Percentiles rank a stretch among this genome's conserved stretches.
Conservation (phyloP, 2,329 filamentous ascomycete species). For the Ophiocordyceps unilateralis region DNA sequence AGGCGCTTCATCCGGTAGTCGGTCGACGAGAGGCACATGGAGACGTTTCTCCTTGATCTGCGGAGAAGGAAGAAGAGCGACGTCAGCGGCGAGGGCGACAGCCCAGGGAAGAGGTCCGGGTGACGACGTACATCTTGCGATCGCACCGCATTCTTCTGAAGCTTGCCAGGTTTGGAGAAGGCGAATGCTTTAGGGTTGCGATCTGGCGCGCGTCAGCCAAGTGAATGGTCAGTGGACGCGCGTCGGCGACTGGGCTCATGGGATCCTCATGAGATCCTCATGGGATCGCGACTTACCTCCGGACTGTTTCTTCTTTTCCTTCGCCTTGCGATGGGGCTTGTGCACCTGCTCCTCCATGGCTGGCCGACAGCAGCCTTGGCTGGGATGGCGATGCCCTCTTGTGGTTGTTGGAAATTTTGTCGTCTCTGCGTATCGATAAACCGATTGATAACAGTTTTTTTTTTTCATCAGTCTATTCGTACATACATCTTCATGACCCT, state of each 20-base stretch:
- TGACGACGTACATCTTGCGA: conserved; percentile 45
- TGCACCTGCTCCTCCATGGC: conserved; percentile 69
- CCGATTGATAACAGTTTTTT: not conserved
- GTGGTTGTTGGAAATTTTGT: not conserved
- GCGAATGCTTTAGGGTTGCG: conserved; percentile 84
- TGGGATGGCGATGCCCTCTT: not conserved
- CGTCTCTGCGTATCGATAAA: not conserved
- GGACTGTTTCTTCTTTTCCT: conserved; percentile 65
- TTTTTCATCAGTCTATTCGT: not conserved
- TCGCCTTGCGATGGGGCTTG: conserved; percentile 68
- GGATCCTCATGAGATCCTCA: too few species aligned
- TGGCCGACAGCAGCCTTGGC: not conserved
- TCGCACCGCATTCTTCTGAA: conserved; percentile 57
- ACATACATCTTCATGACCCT: too few species aligned
- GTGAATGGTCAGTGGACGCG: not conserved
- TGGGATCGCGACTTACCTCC: conserved; percentile 28
- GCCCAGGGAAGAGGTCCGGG: rapidly evolving
- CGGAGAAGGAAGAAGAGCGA: not conserved
- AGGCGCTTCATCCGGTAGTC: conserved; percentile 85
- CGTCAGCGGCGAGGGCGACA: not conserved
- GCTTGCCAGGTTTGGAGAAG: conserved; percentile 63
- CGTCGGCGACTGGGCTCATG: too few species aligned
- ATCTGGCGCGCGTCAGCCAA: conserved; percentile 26
- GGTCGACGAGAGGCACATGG: conserved; percentile 92
- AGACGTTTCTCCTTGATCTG: conserved; percentile 89